Evolutionary conservation across 768 basidiomycete species (phyloP), one percentile per base, ranked within the genome.

Genomic region (Calvatia gigantea): DNA sequence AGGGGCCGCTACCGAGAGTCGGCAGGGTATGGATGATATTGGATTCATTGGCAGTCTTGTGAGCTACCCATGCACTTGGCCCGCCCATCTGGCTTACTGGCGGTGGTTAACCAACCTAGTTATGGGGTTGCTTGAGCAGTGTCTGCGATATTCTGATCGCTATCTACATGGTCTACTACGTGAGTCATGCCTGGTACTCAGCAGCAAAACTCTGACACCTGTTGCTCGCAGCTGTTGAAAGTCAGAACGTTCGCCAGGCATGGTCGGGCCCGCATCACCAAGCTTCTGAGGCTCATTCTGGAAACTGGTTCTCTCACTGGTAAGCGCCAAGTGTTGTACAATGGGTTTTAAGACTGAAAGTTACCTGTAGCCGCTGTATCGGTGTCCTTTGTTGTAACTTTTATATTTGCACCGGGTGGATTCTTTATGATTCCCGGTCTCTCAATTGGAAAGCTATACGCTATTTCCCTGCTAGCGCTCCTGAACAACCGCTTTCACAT

Each of bases 371-470:
- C 52, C 19, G 32, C 33, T 23, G 31, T 58, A 17, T 33, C 57
- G 14, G 41, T 58, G 25, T 54, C 45, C 39, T 38, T 58, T 21
- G 35, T 52, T 41, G 29, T 47, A 12, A 32, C 43, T 5, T n/a
- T 38, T 9, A 6, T 47, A 5, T 35, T 53, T 8, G 28, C 19
- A 1, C 44, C 53, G n/a, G 44, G 43, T 38, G 37, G 31, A 15
- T 58, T 54, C 35, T 58, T 54, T 38, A 37, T 42, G 51, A 54
- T 58, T 23, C 57, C 57, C 23, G 57, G 43, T 9, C 33, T 58
- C 28, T 28, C 48, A 15, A 47, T 58, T 33, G 51, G 35, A 31
- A 58, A 54, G 37, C n/a, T 58, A 25, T 58, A 58, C 33, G 35
- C 45, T 15, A 58, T 58, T 31, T 46, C 57, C 12, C 25, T 58